Base-by-base conservation (phyloP, 352 stramenopile species). In the Blastocystis sp. region DNA sequence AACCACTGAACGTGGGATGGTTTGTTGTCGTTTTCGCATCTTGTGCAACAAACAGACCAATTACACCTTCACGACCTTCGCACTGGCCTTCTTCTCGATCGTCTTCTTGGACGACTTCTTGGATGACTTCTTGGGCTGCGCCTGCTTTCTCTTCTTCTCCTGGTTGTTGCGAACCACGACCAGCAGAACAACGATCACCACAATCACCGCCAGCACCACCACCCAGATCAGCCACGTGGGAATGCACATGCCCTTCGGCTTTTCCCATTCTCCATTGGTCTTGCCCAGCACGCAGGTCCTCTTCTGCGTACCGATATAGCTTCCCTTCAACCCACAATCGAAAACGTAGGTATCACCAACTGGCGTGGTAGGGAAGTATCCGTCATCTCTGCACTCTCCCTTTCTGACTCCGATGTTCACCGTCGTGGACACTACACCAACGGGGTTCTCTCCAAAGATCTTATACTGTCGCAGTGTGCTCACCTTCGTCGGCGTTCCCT, bases 1-100 rank as follows among this genome's bases (percentile, higher is more conserved):
- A 34, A 34, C 28, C 28, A 34, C 28, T 34, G 28, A 34, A 34
- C 28, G 28, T 34, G 28, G 28, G 28, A 34, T 34, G 28, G 28
- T 34, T 34, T 34, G 28, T 34, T 34, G 28, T 34, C 28, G 28
- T 34, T 34, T 34, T 81, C 17, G 45, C 3, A 19, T 81, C 48
- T 81, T 81, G 10, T 65, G 59, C 21, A 77, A 77, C 71, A 81
- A 81, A 81, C 42, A 81, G 7, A 65, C 9, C 0, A 81, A 64
- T 65, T n/a, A 71, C 21, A 69, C 21, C 48, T 4, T 34, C 24
- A 79, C 59, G 57, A 28, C 6, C 19, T 24, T 43, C 14, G 71
- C 71, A 38, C 38, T 64, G 17, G 52, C 71, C 71, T 81, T 81
- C 71, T 81, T 71, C 24, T 71, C 19, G 14, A 14, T 71, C 17